Conservation (phyloP, 2,329 filamentous ascomycete species). For the Verticillium isaacii region DNA sequence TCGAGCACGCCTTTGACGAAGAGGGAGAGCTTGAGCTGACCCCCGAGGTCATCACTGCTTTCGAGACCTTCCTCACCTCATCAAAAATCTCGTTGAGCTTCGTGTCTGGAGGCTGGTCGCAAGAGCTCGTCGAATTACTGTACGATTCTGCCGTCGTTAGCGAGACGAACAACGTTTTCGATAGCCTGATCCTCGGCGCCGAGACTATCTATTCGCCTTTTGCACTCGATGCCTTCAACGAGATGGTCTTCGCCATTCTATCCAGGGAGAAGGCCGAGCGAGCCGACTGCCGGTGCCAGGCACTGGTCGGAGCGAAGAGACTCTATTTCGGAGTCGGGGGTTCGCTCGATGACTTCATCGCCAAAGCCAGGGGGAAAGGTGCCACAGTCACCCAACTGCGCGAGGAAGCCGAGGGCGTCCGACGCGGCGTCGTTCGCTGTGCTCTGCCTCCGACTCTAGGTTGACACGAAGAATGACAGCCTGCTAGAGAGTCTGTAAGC, state of each 20-base stretch:
- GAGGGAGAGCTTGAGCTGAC: slow-evolving; percentile 63
- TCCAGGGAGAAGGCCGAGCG: slow-evolving; percentile 32
- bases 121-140: slow-evolving; percentile 57
- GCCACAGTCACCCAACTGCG: slow-evolving; percentile 44
- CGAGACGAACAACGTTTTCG: slow-evolving; percentile 3
- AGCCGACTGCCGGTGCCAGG: slow-evolving; percentile 19
- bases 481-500: too few species aligned
- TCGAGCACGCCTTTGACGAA: slow-evolving; percentile 40
- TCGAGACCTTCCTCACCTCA: slow-evolving; percentile 46
- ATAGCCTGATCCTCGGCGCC: slow-evolving; percentile 61
- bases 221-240: slow-evolving; percentile 63
- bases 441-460: slow-evolving; percentile 19
- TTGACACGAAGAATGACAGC: not conserved
- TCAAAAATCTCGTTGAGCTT: slow-evolving; percentile 56
- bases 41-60: slow-evolving; percentile 51
- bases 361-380: slow-evolving; percentile 43
- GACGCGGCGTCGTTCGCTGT: slow-evolving; percentile 55
- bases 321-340: slow-evolving; percentile 84
- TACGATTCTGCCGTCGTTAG: slow-evolving; percentile 21
- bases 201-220: slow-evolving; percentile 82
- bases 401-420: slow-evolving; percentile 57
- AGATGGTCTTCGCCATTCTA: slow-evolving; percentile 59
- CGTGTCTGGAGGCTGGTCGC: slow-evolving; percentile 71
- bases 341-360: slow-evolving; percentile 70
- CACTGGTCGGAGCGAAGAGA: slow-evolving; percentile 70